Base-by-base conservation (phyloP, 2,329 filamentous ascomycete genomes). In the Epichloe bromicola region DNA sequence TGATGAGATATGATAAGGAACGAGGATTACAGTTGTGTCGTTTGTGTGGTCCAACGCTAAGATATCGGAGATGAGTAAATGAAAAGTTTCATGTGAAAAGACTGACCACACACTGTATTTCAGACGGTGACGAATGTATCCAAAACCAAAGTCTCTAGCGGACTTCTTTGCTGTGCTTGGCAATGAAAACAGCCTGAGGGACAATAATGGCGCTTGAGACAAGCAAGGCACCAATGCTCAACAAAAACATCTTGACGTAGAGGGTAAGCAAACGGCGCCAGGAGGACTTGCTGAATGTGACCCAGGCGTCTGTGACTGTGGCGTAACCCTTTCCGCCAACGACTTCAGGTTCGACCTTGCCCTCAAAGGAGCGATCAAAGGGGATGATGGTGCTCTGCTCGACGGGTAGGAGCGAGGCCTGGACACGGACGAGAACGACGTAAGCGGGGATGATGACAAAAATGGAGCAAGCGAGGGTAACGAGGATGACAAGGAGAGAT, bases 361-460 rank as follows among this genome's bases (percentile, higher is more conserved):
- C 87, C 56, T 78, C 80, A 61, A 94, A 94, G 33, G 83, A 84
- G 57, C 89, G 86, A 73, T 97, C 91, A 61, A 97, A 95, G 34
- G 88, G 84, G 37, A 97, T 83, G 56, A 96, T 86, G 26, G 87
- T 82, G 69, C 94, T 85, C 57, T 89, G 78, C 17, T 87, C 82
- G 53, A 88, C 83, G 1, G 88, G 80, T 3, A 97, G 80, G 59
- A 95, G 81, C 46, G 87, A 91, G 6, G 90, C 89, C 65, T 95
- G 88, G 37, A 95, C 82, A 55, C 91, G 88, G 57, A 85, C 75
- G 53, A 95, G 79, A 20, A 87, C 79, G 34, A 91, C 85, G 53
- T 79, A 76, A 39, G 87, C 79, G 17, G 91, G 90, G 51, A 96
- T 76, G 55, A 87, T 73, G 53, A 90, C 67, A 51, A 88, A 67